Conservation (phyloP, 2,329 filamentous ascomycete genomes). For the Nemania diffusa region DNA sequence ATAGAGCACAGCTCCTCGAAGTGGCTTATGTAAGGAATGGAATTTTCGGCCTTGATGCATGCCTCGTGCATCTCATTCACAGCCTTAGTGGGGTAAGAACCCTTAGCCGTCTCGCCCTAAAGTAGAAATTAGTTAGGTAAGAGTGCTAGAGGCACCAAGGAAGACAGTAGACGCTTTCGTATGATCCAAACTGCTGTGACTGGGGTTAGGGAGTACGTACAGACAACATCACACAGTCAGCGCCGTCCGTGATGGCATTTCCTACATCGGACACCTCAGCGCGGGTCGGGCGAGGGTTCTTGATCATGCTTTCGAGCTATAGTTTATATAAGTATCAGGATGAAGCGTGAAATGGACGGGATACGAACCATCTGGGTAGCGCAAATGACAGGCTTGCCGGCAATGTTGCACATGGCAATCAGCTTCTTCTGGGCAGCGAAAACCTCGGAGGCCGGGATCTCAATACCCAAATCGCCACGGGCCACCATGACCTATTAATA, state of each 20-base stretch:
- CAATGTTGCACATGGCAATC: slow-evolving; percentile 99
- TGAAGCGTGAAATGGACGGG: background rate
- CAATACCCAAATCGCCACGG: slow-evolving; percentile 97
- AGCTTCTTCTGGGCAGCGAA: slow-evolving; percentile 99
- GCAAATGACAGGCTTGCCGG: slow-evolving; percentile 98
- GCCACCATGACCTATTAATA: slow-evolving; percentile 86
- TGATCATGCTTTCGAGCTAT: slow-evolving; percentile 96
- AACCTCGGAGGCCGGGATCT: slow-evolving; percentile 97
- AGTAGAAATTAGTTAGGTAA: slow-evolving; percentile 13
- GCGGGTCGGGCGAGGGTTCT: slow-evolving; percentile 97
- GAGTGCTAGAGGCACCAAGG: background rate
- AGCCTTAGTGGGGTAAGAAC: slow-evolving; percentile 89
- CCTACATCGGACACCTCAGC: slow-evolving; percentile 99
- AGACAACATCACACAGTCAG: slow-evolving; percentile 99
- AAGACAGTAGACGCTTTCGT: background rate
- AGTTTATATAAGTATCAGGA: slow-evolving; percentile 14
- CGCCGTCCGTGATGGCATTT: slow-evolving; percentile 96
- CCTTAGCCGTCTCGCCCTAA: slow-evolving; percentile 96
- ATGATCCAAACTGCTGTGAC: background rate
- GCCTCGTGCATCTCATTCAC: slow-evolving; percentile 99
- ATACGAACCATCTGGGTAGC: slow-evolving; percentile 85
- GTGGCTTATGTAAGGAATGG: slow-evolving; percentile 94
- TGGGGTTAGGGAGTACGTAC: slow-evolving; percentile 22
- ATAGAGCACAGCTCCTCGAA: slow-evolving; percentile 94
- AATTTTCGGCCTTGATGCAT: slow-evolving; percentile 95